Percentiles rank a stretch among this genome's conserved stretches.
These are phyloP conservation scores for Boletus edulis DNA, from an alignment of 768 basidiomycete species.

Conservation along the genomic window DNA sequence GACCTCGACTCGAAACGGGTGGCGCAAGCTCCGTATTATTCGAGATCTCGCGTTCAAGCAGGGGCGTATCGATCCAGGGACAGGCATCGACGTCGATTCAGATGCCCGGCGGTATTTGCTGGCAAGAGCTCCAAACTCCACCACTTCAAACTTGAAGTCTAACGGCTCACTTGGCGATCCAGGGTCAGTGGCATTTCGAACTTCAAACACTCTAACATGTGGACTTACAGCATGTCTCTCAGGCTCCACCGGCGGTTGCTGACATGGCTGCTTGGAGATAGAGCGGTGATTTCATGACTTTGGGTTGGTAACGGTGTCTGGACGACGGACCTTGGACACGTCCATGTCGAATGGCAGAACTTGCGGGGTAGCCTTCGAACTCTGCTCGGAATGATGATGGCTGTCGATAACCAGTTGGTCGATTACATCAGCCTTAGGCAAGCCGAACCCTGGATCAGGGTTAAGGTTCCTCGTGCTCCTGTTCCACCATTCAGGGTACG, in stretches of 20 bases:
- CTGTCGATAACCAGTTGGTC: too few relatives aligned
- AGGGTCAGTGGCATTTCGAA: background rate
- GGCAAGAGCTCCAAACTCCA: background rate
- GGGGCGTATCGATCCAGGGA: background rate
- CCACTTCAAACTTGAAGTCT: background rate
- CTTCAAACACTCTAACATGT: background rate
- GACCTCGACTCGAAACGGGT: background rate
- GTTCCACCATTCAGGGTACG: background rate
- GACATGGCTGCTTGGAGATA: background rate
- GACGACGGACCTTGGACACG: background rate
- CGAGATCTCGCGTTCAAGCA: background rate
- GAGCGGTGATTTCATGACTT: background rate
- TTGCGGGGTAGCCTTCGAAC: background rate
- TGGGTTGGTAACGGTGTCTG: background rate
- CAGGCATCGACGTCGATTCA: background rate
- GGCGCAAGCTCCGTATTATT: background rate
- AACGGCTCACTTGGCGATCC: background rate
- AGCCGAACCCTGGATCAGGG: background rate
- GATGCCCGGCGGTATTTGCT: background rate
- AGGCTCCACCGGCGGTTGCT: background rate
- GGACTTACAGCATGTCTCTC: too few relatives aligned
- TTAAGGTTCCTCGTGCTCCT: background rate
- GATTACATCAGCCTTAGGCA: slow-evolving; percentile 9
- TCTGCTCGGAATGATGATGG: background rate
- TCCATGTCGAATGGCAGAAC: background rate